phyloP scores from a whole-genome alignment of 2,329 filamentous ascomycete species.

The Catunica adiposa region DNA sequence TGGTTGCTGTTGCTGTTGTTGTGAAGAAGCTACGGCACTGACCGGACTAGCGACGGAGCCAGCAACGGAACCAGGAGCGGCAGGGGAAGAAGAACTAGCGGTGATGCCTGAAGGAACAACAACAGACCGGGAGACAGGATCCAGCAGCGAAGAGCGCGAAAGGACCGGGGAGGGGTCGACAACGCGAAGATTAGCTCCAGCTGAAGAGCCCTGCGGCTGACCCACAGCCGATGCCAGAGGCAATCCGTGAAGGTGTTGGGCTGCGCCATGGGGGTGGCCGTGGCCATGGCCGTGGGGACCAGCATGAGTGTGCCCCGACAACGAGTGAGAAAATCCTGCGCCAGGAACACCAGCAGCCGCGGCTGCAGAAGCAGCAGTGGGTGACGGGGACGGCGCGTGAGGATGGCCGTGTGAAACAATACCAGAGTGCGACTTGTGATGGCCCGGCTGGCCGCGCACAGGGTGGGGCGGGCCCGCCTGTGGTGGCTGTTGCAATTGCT shows the following conservation, averaged over 20 bases:
- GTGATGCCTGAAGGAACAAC: neutral
- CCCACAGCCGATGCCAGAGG: neutral
- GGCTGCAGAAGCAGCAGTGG: too few species aligned
- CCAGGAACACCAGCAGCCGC: too few species aligned
- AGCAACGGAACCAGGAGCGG: neutral
- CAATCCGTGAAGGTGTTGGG: neutral
- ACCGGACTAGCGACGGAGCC: neutral
- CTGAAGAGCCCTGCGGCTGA: neutral
- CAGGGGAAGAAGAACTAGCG: neutral
- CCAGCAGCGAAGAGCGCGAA: neutral
- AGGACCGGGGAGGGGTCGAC: neutral
- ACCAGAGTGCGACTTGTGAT: constrained; percentile 1
- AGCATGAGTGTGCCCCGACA: neutral
- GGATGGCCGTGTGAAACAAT: neutral
- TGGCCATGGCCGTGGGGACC: neutral
- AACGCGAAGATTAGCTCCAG: neutral
- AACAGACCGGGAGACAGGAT: neutral
- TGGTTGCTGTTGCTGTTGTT: neutral
- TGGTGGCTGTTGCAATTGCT: neutral
- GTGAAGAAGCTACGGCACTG: neutral
- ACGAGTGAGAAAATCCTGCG: neutral
- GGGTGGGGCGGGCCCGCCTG: neutral
- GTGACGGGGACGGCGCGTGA: neutral
- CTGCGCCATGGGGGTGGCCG: neutral
- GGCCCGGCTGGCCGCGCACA: neutral